Evolutionary conservation across 352 stramenopile genomes (phyloP).

Genomic region (Elongisporangium prolatum): DNA sequence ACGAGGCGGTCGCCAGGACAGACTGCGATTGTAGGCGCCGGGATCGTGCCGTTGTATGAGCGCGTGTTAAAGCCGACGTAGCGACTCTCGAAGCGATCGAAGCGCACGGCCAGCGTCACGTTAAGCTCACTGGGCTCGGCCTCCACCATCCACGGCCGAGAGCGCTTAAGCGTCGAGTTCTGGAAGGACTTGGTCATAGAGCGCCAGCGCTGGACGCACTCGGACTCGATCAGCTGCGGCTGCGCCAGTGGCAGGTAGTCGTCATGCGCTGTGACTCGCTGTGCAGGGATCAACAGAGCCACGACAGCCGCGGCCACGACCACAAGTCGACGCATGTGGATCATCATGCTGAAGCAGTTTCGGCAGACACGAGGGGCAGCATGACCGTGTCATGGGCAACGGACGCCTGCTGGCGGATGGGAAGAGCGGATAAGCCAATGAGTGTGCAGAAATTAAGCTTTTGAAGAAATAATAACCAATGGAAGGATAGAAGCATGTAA

Average conservation of each 20-base stretch:
- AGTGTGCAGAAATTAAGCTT: neutral
- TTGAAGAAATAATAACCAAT: neutral
- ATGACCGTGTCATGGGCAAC: neutral
- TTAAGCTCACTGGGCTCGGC: constrained; percentile 39
- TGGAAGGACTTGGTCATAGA: constrained; percentile 18
- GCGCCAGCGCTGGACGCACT: constrained; percentile 32
- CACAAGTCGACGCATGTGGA: neutral
- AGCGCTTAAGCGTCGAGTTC: neutral
- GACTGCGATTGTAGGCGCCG: constrained; percentile 66
- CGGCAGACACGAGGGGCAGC: neutral
- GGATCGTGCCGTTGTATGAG: constrained; percentile 63
- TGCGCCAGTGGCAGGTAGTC: constrained; percentile 42
- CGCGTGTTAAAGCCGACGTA: constrained; percentile 76
- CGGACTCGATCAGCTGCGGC: constrained; percentile 34
- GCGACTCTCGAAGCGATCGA: constrained; percentile 58
- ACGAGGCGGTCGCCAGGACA: constrained; percentile 61
- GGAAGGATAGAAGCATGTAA: neutral
- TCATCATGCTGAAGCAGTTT: neutral
- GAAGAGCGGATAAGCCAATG: neutral
- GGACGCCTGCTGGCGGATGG: neutral
- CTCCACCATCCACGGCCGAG: constrained; percentile 30
- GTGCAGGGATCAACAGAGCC: neutral
- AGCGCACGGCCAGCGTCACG: constrained; percentile 51
- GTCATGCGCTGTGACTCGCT: constrained; percentile 10
- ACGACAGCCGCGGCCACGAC: neutral